Base-by-base conservation (phyloP, 106 monocot genomes). In the Platanthera zijinensis region DNA sequence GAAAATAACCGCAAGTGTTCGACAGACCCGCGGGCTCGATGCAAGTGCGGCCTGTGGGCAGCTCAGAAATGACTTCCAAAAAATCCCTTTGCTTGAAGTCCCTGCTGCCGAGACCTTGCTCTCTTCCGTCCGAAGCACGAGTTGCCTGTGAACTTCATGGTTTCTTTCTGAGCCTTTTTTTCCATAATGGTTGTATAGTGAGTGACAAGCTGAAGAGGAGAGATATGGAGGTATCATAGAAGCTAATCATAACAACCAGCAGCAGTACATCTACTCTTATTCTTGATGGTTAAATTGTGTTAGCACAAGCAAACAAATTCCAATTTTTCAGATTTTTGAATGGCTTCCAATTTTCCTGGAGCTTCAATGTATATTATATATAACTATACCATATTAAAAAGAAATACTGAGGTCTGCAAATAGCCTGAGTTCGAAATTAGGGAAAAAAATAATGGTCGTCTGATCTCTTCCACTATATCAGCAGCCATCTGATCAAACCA, bases 41-140 rank as follows among this genome's bases (percentile, higher is more conserved):
- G 96, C 90, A 13, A 87, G 87, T 76, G 96, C 96, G 14, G 96
- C 96, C 17, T 96, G 96, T 75, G 96, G 96, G 46, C 96, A 96
- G 79, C 89, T 96, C 9, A 89, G 96, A 69, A 96, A 93, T 77
- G 91, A 93, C 45, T 93, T 93, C 71, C 96, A 96, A 84, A 93
- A 91, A 75, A 84, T 49, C 13, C 96, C 96, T 25, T 48, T 95
- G 1, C 32, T 76, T 12, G 85, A 85, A 32, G 39, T 76, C 11
- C n/a, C 90, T 57, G n/a, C 61, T 17, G 6, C 80, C 30, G 81
- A 73, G 45, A 72, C 86, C 56, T 64, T 78, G 28, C 49, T 66
- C 52, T 69, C 75, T 64, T 73, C 72, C 17, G 30, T 49, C 12
- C 59, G 57, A 61, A 70, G 48, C 17, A 47, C 3, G 48, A 17